Base-by-base conservation (phyloP, 345 rosid species). In the Fremontodendron californicum region DNA sequence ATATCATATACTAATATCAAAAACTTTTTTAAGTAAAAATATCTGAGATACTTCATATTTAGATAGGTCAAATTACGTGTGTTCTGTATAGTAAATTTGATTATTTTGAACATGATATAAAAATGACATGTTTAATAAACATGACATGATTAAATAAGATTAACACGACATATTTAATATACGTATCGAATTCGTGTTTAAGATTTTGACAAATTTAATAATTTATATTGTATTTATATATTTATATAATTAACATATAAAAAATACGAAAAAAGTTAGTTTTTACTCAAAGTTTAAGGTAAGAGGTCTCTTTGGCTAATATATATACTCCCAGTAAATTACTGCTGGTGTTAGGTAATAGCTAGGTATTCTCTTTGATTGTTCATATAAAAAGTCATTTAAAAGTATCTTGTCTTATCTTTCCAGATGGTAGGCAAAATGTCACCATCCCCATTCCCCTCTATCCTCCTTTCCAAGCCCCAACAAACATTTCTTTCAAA, bases 241-340 rank as follows among this genome's bases (percentile, higher is more conserved):
- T n/a, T n/a, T n/a, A n/a, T n/a, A n/a, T n/a, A n/a, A n/a, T n/a
- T n/a, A n/a, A n/a, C n/a, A n/a, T n/a, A n/a, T n/a, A n/a, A n/a
- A n/a, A n/a, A n/a, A n/a, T n/a, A n/a, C n/a, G n/a, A n/a, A n/a
- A n/a, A n/a, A n/a, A n/a, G n/a, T n/a, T 46, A 46, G 12, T 46
- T 46, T 70, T 46, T 43, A 45, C 73, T 29, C 74, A 27, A 69
- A 45, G 25, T 27, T 69, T 46, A 70, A 70, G 74, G 39, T 70
- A 40, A 19, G 57, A 16, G 23, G 40, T 70, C 74, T 70, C 57
- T 46, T 70, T 16, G 57, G 42, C 58, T 70, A 7, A 29, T 57
- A 10, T 4, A 23, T 25, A 55, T 23, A 27, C 5, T 10, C 9
- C 45, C 13, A 37, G 27, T 37, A n/a, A 61, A 18, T 9, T 45